These are phyloP conservation scores for Penicillium decumbens DNA, from an alignment of 2,329 filamentous ascomycete genomes.

Conservation along the genomic window DNA sequence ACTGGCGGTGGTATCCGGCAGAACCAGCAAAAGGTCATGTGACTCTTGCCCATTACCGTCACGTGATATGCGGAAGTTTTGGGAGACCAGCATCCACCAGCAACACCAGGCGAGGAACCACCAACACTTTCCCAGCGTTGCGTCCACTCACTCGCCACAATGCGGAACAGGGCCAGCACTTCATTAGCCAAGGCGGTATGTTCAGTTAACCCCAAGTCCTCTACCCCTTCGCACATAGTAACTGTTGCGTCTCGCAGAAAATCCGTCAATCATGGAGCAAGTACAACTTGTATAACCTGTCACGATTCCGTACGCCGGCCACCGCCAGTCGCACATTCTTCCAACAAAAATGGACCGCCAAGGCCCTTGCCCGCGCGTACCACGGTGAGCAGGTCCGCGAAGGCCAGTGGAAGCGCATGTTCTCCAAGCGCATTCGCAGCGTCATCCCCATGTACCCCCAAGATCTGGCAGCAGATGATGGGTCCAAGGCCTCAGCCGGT, in stretches of 20 bases:
- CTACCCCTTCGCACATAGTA: slow-evolving; percentile 1
- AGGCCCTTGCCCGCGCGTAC: slow-evolving; percentile 76
- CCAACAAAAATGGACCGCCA: slow-evolving; percentile 96
- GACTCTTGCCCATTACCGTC: slow-evolving; percentile 4
- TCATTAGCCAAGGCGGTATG: slow-evolving; percentile 40
- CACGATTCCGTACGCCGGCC: slow-evolving; percentile 48
- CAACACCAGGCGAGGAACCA: slow-evolving; percentile 9
- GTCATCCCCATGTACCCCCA: slow-evolving; percentile 79
- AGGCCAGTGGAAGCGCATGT: slow-evolving; percentile 91
- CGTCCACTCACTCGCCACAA: slow-evolving; percentile 28
- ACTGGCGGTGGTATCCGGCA: slow-evolving; percentile 2
- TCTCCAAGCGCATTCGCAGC: slow-evolving; percentile 71
- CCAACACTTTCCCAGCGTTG: slow-evolving; percentile 12
- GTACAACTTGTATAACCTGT: slow-evolving; percentile 89
- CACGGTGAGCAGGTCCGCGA: slow-evolving; percentile 94
- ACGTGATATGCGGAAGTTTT: slow-evolving; percentile 34
- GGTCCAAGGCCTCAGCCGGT: slow-evolving; percentile 75
- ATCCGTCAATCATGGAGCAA: slow-evolving; percentile 95
- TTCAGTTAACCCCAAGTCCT: slow-evolving; percentile 3
- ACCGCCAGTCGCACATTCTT: slow-evolving; percentile 66
- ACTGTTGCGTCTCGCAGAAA: slow-evolving; percentile 57
- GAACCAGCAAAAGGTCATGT: not conserved
- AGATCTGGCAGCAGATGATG: slow-evolving; percentile 76
- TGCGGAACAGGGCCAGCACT: slow-evolving; percentile 45
- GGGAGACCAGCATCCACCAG: slow-evolving; percentile 18